These are phyloP conservation scores for Talaromyces sp. DNA, from an alignment of 2,329 filamentous ascomycete genomes.

Conservation along the genomic window DNA sequence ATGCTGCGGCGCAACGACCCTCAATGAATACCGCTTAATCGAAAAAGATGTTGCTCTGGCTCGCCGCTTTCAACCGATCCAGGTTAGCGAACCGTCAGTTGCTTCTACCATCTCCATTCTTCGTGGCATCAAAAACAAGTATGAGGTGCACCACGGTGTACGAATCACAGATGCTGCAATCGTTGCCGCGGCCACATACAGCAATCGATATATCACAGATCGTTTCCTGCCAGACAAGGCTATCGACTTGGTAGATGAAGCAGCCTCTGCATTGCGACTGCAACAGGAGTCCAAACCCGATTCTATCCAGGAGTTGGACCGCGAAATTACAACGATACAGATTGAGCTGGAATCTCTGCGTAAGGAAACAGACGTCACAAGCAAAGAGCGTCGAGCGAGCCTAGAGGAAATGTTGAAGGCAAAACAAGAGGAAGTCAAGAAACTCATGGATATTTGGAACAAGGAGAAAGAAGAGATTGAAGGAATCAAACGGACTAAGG, in stretches of 20 bases:
- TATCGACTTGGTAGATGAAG: slow-evolving; percentile 94
- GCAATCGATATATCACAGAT: slow-evolving; percentile 94
- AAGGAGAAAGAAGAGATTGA: slow-evolving; percentile 84
- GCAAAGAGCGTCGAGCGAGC: slow-evolving; percentile 81
- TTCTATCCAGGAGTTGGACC: slow-evolving; percentile 84
- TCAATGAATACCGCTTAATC: slow-evolving; percentile 87
- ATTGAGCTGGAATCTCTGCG: slow-evolving; percentile 92
- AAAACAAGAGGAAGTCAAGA: slow-evolving; percentile 72
- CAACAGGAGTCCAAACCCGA: slow-evolving; percentile 98
- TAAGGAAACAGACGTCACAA: slow-evolving; percentile 89
- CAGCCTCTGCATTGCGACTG: slow-evolving; percentile 80
- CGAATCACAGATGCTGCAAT: slow-evolving; percentile 88
- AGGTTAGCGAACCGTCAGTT: slow-evolving; percentile 87
- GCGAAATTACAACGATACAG: slow-evolving; percentile 94
- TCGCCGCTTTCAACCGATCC: slow-evolving; percentile 86
- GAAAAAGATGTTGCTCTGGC: slow-evolving; percentile 95
- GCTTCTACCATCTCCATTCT: slow-evolving; percentile 93
- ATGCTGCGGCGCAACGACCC: slow-evolving; percentile 89
- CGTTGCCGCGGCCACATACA: slow-evolving; percentile 86
- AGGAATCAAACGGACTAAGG: slow-evolving; percentile 79
- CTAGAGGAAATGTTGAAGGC: slow-evolving; percentile 72
- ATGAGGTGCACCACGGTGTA: slow-evolving; percentile 95
- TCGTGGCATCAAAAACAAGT: slow-evolving; percentile 93
- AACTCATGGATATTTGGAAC: slow-evolving; percentile 80
- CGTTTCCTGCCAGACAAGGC: slow-evolving; percentile 95